phyloP scores from a whole-genome alignment of 139 green algal genomes.

The Chlorella sorokiniana region DNA sequence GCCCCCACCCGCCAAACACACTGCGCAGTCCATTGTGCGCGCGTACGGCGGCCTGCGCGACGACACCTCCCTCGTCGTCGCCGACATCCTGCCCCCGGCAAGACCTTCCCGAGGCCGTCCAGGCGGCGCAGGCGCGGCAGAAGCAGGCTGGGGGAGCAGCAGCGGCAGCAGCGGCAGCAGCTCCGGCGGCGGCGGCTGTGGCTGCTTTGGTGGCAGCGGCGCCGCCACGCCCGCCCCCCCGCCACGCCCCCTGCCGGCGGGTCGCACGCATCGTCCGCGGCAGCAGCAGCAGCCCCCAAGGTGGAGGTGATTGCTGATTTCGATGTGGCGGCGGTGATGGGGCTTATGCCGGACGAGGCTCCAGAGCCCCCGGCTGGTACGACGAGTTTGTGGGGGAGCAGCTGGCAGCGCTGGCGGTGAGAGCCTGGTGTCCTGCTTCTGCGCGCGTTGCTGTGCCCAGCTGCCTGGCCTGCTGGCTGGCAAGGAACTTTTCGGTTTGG shows the following conservation, averaged over 20 bases:
- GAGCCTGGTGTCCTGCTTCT: background rate
- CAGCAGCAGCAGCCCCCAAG: background rate
- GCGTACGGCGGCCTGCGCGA: conserved; percentile 67
- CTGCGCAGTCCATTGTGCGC: conserved; percentile 33
- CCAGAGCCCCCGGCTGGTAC: conserved; percentile 30
- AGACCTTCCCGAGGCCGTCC: conserved; percentile 49
- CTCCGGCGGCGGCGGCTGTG: conserved; percentile 35
- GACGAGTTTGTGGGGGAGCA: conserved; percentile 10
- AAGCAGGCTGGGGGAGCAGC: conserved; percentile 1
- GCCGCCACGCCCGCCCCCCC: too few species aligned
- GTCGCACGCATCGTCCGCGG: too few species aligned
- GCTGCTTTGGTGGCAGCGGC: too few species aligned
- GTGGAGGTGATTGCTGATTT: conserved; percentile 39
- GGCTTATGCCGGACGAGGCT: conserved; percentile 34
- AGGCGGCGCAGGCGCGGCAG: background rate
- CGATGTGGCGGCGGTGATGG: conserved; percentile 43
- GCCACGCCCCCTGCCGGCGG: too few species aligned
- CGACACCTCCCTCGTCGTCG: conserved; percentile 83
- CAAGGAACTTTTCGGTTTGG: too few species aligned
- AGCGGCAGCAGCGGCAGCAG: background rate
- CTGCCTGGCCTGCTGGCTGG: too few species aligned
- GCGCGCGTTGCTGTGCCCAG: conserved; percentile 4
- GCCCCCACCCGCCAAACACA: too few species aligned
- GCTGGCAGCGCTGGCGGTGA: conserved; percentile 29
- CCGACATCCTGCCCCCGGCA: conserved; percentile 74